Conservation (phyloP, 208 protist species). For the Jaenimonas drosophilae region DNA sequence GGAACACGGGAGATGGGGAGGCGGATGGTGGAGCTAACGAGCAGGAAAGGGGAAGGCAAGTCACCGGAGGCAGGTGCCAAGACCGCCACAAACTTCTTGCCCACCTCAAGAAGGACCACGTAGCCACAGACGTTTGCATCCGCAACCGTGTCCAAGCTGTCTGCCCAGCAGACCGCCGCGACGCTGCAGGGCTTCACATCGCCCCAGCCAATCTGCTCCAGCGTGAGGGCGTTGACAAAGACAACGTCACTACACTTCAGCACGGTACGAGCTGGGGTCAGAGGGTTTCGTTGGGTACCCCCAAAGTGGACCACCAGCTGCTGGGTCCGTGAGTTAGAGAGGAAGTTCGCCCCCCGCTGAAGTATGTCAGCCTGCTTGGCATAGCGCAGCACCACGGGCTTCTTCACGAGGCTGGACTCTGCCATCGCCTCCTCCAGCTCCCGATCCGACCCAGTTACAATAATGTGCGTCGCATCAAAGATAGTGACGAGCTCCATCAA, state of each 20-base stretch:
- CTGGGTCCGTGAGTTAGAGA: constrained; percentile 11
- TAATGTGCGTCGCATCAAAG: constrained; percentile 70
- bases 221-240: constrained; percentile 54
- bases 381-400: constrained; percentile 33
- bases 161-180: constrained; percentile 51
- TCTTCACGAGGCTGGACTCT: constrained; percentile 30
- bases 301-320: constrained; percentile 61
- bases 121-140: constrained; percentile 72
- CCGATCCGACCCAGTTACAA: constrained; percentile 49
- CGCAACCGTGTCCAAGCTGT: constrained; percentile 34
- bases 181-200: constrained; percentile 43
- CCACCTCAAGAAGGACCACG: constrained; percentile 68
- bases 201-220: constrained; percentile 32
- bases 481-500: constrained; percentile 61
- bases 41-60: constrained; percentile 62
- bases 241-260: constrained; percentile 47
- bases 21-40: constrained; percentile 55
- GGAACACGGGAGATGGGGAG: constrained; percentile 40
- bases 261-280: constrained; percentile 42
- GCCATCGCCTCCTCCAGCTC: constrained; percentile 38
- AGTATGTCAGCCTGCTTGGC: constrained; percentile 24
- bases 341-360: constrained; percentile 10
- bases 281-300: constrained; percentile 44
- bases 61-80: constrained; percentile 46
- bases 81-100: constrained; percentile 65